These are phyloP conservation scores for Eremothecium sinecaudum DNA, from an alignment of 1,139 yeast genomes.

Conservation along the genomic window DNA sequence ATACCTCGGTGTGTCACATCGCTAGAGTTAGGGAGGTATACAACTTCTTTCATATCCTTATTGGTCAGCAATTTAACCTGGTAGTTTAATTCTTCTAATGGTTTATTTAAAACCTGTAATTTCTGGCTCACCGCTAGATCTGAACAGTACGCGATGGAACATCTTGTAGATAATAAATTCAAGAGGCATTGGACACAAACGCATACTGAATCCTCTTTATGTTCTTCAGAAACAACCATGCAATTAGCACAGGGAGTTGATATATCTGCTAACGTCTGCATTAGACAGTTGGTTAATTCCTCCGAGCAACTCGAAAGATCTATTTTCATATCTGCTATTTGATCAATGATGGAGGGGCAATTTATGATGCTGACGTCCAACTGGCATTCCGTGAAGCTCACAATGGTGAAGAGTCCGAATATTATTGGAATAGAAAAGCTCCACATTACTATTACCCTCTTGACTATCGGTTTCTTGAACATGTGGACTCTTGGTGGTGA, in stretches of 20 bases:
- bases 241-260: conserved; percentile 14
- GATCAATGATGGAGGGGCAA: background rate
- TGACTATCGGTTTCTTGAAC: too few species aligned
- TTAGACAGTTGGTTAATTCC: conserved; percentile 12
- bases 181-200: conserved; percentile 18
- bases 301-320: conserved; percentile 1
- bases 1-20: conserved; percentile 10
- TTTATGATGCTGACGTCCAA: background rate
- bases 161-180: conserved; percentile 10
- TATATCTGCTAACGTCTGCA: conserved; percentile 10
- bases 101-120: background rate
- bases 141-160: conserved; percentile 12
- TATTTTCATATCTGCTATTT: background rate
- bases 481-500: too few species aligned
- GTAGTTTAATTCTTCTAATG: background rate
- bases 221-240: conserved; percentile 10
- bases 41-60: conserved; percentile 6
- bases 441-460: too few species aligned
- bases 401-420: too few species aligned
- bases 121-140: conserved; percentile 1
- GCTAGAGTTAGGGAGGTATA: conserved; percentile 8
- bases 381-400: background rate
- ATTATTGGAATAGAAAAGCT: too few species aligned
- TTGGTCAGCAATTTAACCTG: background rate
- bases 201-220: conserved; percentile 15